Percentiles rank a stretch among this genome's conserved stretches.
phyloP scores from a whole-genome alignment of 257 asterid species.

The Paraleonurus japonicus region DNA sequence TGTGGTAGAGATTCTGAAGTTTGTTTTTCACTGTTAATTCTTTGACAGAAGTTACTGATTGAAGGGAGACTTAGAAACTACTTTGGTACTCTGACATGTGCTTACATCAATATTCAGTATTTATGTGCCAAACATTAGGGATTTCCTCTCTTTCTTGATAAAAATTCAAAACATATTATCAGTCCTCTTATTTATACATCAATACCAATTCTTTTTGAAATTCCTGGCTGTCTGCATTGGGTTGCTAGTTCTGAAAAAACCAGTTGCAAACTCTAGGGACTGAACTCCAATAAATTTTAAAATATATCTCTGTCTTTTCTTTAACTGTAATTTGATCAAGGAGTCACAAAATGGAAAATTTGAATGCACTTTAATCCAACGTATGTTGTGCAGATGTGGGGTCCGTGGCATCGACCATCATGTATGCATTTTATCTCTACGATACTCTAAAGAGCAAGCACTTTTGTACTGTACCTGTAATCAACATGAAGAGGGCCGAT shows the following conservation, averaged over 20 bases:
- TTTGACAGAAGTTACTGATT: not conserved
- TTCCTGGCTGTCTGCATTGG: too few species aligned
- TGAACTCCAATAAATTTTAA: too few species aligned
- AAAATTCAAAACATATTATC: not conserved
- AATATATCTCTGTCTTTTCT: not conserved
- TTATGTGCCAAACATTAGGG: not conserved
- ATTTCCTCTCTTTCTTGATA: not conserved
- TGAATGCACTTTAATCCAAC: slow-evolving; percentile 3
- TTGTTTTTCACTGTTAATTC: not conserved
- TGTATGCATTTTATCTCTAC: slow-evolving; percentile 69
- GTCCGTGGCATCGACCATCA: slow-evolving; percentile 68
- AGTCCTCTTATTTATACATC: not conserved
- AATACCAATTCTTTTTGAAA: too few species aligned
- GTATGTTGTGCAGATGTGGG: slow-evolving; percentile 65
- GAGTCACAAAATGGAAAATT: not conserved
- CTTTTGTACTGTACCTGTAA: slow-evolving; percentile 67
- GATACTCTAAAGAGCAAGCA: slow-evolving; percentile 43
- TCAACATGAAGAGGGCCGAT: slow-evolving; percentile 70
- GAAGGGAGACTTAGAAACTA: not conserved
- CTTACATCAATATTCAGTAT: not conserved
- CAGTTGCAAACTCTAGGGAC: too few species aligned
- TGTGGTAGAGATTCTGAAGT: not conserved
- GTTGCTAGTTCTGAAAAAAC: too few species aligned
- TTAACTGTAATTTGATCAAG: not conserved
- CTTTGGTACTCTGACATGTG: not conserved